Evolutionary conservation across 768 basidiomycete genomes (phyloP).

Genomic region (Lyophyllum atratum): DNA sequence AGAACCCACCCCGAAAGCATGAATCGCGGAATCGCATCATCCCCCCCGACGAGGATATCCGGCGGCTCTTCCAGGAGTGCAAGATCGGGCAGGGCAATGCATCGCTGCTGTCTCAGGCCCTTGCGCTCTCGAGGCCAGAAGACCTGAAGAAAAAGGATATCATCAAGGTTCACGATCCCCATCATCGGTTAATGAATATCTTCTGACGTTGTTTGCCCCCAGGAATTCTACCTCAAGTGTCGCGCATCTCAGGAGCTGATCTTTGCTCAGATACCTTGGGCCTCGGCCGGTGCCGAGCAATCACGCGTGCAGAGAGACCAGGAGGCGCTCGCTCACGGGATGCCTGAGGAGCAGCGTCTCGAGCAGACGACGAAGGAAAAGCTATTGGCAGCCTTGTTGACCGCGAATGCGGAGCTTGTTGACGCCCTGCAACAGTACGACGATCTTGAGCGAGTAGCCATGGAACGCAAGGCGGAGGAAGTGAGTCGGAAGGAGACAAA

Average conservation of each 20-base stretch:
- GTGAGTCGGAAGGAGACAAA: conserved; percentile 67
- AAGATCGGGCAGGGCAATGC: conserved; percentile 85
- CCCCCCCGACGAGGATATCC: conserved; percentile 82
- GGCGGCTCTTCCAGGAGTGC: conserved; percentile 83
- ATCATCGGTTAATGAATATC: background rate
- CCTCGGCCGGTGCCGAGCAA: conserved; percentile 76
- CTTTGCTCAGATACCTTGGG: conserved; percentile 89
- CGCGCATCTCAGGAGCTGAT: conserved; percentile 83
- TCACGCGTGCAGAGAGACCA: conserved; percentile 46
- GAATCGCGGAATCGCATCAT: conserved; percentile 46
- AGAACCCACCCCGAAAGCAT: conserved; percentile 35
- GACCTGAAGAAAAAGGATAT: conserved; percentile 65
- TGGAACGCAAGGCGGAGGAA: conserved; percentile 66
- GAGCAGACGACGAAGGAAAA: conserved; percentile 73
- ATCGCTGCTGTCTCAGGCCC: conserved; percentile 65
- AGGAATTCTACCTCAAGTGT: conserved; percentile 88
- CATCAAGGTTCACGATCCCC: conserved; percentile 47
- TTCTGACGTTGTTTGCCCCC: conserved; percentile 2
- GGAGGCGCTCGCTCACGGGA: conserved; percentile 14
- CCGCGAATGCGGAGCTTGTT: conserved; percentile 70
- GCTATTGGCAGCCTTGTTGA: conserved; percentile 71
- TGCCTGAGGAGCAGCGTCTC: conserved; percentile 31
- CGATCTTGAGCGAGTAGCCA: conserved; percentile 70
- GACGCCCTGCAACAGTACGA: conserved; percentile 75
- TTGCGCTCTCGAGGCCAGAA: conserved; percentile 70